Base-by-base conservation (phyloP, 73 alveolate species). In the Stentor coeruleus region DNA sequence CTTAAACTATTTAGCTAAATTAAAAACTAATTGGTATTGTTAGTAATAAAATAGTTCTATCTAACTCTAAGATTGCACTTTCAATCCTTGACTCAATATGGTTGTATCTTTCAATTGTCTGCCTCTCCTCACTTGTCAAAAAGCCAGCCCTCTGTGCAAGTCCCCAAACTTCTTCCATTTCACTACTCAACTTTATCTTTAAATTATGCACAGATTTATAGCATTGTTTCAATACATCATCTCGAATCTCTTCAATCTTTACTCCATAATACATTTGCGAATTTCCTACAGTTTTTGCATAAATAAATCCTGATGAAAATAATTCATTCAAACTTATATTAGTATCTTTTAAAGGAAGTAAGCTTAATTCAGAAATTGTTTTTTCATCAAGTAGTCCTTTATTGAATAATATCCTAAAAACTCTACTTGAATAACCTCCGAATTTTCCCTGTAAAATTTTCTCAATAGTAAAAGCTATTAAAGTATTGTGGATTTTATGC, bases 81-180 rank as follows among this genome's bases (percentile, higher is more conserved):
- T 57, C 73, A 20, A 57, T 57, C 28, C 73, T 57, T 20, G 73
- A n/a, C 28, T 57, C 73, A 1, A 31, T 57, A n/a, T 57, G 73
- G 35, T 57, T 57, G 28, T 57, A 57, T 31, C 73, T 57, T 57
- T 57, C 73, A 20, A 57, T 20, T 57, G 15, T n/a, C 28, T n/a
- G 28, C 28, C 28, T 57, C 73, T 57, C 73, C 2, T 57, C 73
- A 57, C 28, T 57, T 20, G 73, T 57, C 73, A 57, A 31, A 20
- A 31, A 57, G 15, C 73, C 73, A 20, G 28, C 73, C 2, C 73
- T 57, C 28, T 57, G 73, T 20, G 28, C 73, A 1, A 57, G 28
- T 20, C 28, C 28, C 73, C 73, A 57, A 57, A 31, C 73, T 57
- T 57, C 73, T 57, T 57, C 73, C 73, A 57, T 57, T 57, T 57